A percentile compares a stretch with the other conserved stretches of the same genome.
Conservation (phyloP, 2,329 filamentous ascomycete genomes). For the Colletotrichum spaethianum region DNA sequence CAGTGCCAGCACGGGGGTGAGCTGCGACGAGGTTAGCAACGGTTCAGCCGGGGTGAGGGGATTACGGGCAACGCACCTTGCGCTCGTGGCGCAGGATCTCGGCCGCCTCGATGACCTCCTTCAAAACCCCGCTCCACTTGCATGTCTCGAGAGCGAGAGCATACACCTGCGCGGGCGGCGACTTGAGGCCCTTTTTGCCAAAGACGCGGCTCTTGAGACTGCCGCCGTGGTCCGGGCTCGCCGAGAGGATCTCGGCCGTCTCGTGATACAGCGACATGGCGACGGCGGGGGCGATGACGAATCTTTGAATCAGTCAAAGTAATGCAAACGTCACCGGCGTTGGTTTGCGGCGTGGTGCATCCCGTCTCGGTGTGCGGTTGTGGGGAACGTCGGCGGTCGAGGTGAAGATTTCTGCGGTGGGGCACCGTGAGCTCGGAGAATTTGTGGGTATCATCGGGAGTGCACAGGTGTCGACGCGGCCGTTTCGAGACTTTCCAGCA, state of each 20-base stretch:
- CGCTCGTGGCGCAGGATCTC: conserved; percentile 84
- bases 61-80: conserved; percentile 73
- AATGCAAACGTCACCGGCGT: conserved; percentile 2
- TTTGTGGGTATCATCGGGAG: conserved; percentile 17
- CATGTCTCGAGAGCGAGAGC: conserved; percentile 88
- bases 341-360: conserved; percentile 1
- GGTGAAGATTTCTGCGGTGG: conserved; percentile 31
- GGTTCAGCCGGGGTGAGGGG: no score
- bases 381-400: conserved; percentile 19
- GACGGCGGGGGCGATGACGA: background rate
- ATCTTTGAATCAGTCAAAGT: background rate
- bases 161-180: conserved; percentile 85
- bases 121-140: conserved; percentile 91
- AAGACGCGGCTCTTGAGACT: conserved; percentile 92
- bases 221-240: conserved; percentile 76
- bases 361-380: conserved; percentile 19
- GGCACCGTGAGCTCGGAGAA: conserved; percentile 26
- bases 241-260: conserved; percentile 81
- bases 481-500: conserved; percentile 1
- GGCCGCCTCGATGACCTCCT: conserved; percentile 89
- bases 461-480: conserved; percentile 6
- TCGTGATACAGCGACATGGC: conserved; percentile 96
- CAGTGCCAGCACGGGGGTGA: conserved; percentile 84
- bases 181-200: conserved; percentile 80
- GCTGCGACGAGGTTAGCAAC: conserved; percentile 61